Evolutionary conservation across 441 rosid genomes (phyloP).

Genomic region (Francoa sonchifolia): DNA sequence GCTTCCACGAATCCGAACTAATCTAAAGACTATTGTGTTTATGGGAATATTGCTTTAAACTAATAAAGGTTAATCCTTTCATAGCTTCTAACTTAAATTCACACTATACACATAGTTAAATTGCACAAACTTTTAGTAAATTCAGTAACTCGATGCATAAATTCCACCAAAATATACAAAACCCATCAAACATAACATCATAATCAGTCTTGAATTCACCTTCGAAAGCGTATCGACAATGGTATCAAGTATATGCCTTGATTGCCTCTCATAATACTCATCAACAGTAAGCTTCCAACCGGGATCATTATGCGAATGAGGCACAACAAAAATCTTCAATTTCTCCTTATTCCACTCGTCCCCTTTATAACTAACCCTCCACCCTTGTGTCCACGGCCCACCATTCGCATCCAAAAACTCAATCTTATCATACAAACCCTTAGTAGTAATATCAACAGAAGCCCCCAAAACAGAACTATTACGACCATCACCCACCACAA

Average conservation of each 20-base stretch:
- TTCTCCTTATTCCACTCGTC: slow-evolving; percentile 81
- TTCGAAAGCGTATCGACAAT: slow-evolving; percentile 73
- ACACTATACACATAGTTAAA: too few species aligned
- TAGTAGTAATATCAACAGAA: slow-evolving; percentile 63
- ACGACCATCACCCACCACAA: slow-evolving; percentile 6
- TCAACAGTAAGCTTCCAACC: slow-evolving; percentile 96
- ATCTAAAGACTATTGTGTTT: too few species aligned
- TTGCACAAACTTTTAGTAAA: too few species aligned
- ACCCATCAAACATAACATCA: not conserved
- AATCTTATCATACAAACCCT: slow-evolving; percentile 77
- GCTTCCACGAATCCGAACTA: too few species aligned
- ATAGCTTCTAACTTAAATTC: too few species aligned
- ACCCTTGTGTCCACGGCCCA: slow-evolving; percentile 96
- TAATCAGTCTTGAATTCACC: slow-evolving; percentile 19
- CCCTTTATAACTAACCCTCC: slow-evolving; percentile 69
- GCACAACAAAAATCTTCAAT: slow-evolving; percentile 78
- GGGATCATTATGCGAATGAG: slow-evolving; percentile 97
- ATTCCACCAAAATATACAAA: not conserved
- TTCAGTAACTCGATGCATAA: too few species aligned
- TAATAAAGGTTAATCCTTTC: too few species aligned
- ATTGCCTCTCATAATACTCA: slow-evolving; percentile 78
- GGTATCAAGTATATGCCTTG: slow-evolving; percentile 73
- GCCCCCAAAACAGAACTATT: slow-evolving; percentile 24
- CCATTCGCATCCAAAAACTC: slow-evolving; percentile 73
- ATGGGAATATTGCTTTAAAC: too few species aligned